Percentiles rank a stretch among this genome's conserved stretches.
Conservation (phyloP, 2,329 filamentous ascomycete genomes). For the Fusarium continuum region DNA sequence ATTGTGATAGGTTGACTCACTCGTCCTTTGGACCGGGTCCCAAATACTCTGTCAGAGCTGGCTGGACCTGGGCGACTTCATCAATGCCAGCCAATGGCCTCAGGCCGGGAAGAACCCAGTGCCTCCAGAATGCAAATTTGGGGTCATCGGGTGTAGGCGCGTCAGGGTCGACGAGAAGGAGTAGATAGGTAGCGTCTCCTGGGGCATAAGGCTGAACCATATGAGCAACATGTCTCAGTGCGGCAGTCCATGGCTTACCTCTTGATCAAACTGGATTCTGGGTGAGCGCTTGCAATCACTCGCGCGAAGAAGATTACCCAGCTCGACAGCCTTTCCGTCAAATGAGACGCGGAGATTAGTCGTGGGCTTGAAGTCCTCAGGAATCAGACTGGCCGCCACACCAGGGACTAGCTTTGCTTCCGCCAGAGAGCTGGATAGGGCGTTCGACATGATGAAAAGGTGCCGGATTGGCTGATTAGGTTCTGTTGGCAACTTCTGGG, state of each 20-base stretch:
- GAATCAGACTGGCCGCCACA: constrained; percentile 52
- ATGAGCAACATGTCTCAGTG: background rate
- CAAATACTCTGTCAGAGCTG: constrained; percentile 54
- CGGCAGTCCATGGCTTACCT: constrained; percentile 25
- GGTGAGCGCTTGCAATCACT: constrained; percentile 51
- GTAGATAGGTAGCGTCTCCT: constrained; percentile 51
- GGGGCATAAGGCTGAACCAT: constrained; percentile 35
- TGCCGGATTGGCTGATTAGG: background rate
- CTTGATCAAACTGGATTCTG: constrained; percentile 48
- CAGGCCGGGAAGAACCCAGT: constrained; percentile 59
- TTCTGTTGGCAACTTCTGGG: background rate
- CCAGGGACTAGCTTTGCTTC: constrained; percentile 54
- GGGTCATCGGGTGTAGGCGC: constrained; percentile 64
- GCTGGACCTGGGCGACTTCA: constrained; percentile 44
- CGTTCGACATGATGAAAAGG: constrained; percentile 23
- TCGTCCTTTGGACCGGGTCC: constrained; percentile 58
- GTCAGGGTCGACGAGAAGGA: constrained; percentile 63
- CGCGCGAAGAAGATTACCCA: constrained; percentile 54
- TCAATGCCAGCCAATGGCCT: constrained; percentile 42
- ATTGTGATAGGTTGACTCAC: constrained; percentile 44
- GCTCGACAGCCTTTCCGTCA: constrained; percentile 45
- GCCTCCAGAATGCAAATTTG: constrained; percentile 64
- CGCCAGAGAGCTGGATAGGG: constrained; percentile 47
- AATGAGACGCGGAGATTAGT: constrained; percentile 52
- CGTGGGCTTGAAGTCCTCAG: constrained; percentile 53